A percentile compares a stretch with the other conserved stretches of the same genome.
phyloP scores from a whole-genome alignment of 2,329 filamentous ascomycete species.

The Mollisiaceae sp. region DNA sequence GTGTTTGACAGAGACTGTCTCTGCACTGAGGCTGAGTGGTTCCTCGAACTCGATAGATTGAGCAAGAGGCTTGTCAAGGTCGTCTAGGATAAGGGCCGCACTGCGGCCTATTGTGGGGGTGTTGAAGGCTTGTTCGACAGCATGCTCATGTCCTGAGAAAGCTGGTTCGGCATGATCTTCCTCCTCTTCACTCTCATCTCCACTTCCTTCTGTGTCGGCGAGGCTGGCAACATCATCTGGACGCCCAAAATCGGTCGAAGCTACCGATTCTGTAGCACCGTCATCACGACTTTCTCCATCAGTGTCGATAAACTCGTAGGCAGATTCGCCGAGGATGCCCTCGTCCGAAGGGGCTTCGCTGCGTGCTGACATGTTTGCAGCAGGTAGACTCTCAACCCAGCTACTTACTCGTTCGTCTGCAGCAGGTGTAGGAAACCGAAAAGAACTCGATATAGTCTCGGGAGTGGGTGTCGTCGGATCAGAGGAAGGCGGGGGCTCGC shows the following conservation, averaged over 20 bases:
- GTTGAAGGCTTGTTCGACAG: constrained; percentile 38
- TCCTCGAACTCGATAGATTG: constrained; percentile 54
- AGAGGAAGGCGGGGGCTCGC: constrained; percentile 31
- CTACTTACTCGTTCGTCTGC: constrained; percentile 37
- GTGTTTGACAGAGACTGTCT: constrained; percentile 53
- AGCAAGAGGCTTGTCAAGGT: constrained; percentile 37
- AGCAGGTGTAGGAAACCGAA: constrained; percentile 38
- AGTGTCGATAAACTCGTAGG: constrained; percentile 45
- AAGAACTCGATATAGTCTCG: constrained; percentile 25
- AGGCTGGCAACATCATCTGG: constrained; percentile 44
- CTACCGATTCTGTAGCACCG: constrained; percentile 43
- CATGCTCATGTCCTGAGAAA: constrained; percentile 34
- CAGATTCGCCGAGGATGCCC: constrained; percentile 40
- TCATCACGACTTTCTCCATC: constrained; percentile 43
- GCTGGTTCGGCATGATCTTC: constrained; percentile 31
- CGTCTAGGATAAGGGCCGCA: constrained; percentile 37
- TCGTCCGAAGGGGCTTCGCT: constrained; percentile 40
- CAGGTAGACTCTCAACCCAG: constrained; percentile 39
- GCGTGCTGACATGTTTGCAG: constrained; percentile 38
- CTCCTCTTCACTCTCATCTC: constrained; percentile 42
- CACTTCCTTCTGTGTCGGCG: constrained; percentile 43
- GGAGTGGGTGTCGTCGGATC: constrained; percentile 22
- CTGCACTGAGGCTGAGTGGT: constrained; percentile 43
- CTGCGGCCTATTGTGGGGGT: constrained; percentile 42
- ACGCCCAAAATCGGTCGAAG: constrained; percentile 43